phyloP scores from a whole-genome alignment of 176 grass and related monocot species.

The Rhynchospora breviuscula region DNA sequence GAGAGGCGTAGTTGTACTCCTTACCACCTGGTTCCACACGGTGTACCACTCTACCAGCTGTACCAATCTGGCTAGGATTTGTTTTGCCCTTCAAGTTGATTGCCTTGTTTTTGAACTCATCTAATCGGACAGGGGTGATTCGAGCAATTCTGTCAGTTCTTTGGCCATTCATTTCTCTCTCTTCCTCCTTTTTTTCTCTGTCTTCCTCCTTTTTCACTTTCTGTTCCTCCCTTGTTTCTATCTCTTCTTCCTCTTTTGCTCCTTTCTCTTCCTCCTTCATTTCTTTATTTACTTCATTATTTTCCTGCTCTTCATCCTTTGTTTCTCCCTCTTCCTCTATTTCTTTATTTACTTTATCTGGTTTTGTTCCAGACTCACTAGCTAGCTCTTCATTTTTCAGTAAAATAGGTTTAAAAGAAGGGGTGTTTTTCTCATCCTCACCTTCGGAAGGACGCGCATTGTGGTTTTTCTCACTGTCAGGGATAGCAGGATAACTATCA shows the following conservation, averaged over 20 bases:
- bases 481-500: not conserved
- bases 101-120: conserved; percentile 83
- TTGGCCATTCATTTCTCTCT: conserved; percentile 18
- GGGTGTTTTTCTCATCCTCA: conserved; percentile 15
- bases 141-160: conserved; percentile 46
- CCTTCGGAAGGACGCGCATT: not conserved
- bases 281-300: not conserved
- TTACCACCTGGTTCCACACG: conserved; percentile 80
- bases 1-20: conserved; percentile 87
- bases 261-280: conserved; percentile 2
- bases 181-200: conserved; percentile 19
- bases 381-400: conserved; percentile 15
- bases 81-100: conserved; percentile 50
- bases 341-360: conserved; percentile 34
- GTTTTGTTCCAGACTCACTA: conserved; percentile 16
- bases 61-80: conserved; percentile 38
- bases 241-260: conserved; percentile 6
- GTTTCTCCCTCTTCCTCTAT: not conserved
- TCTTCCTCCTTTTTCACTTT: not conserved
- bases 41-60: conserved; percentile 53
- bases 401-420: conserved; percentile 19
- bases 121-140: conserved; percentile 52
- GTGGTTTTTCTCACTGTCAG: conserved; percentile 30
- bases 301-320: conserved; percentile 7
- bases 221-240: conserved; percentile 4